Conservation (phyloP, 331 rosid species). For the Saraca asoca region DNA sequence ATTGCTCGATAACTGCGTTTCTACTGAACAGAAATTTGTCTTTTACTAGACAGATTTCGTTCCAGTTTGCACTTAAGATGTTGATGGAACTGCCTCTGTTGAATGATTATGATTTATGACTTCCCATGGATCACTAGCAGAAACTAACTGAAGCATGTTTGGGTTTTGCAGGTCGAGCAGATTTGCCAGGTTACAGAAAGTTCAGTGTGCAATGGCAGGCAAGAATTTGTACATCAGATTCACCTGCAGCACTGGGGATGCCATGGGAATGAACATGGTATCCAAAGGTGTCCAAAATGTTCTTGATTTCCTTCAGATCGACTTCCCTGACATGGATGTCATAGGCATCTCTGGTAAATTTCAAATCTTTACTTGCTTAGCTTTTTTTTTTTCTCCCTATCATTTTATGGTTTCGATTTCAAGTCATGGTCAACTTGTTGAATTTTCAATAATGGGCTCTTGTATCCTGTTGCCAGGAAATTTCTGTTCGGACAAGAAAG, state of each 20-base stretch:
- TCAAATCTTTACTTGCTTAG: neutral
- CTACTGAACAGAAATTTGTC: neutral
- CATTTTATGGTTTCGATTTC: neutral
- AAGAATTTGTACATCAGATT: constrained; percentile 68
- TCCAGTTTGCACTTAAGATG: neutral
- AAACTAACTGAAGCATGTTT: neutral
- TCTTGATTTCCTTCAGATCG: constrained; percentile 48
- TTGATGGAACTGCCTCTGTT: neutral
- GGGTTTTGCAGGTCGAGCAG: constrained; percentile 56
- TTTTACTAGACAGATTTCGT: neutral
- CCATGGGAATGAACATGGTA: constrained; percentile 90
- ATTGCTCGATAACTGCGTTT: neutral
- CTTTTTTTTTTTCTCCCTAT: neutral
- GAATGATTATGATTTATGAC: neutral
- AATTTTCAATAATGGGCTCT: neutral
- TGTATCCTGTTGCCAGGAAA: constrained; percentile 48
- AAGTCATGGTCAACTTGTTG: constrained; percentile 2
- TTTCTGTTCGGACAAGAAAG: constrained; percentile 79
- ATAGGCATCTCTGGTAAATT: constrained; percentile 65
- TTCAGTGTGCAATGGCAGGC: constrained; percentile 51
- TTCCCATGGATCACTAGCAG: neutral
- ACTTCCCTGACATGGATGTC: constrained; percentile 74
- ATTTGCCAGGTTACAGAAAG: constrained; percentile 52
- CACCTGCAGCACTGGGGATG: constrained; percentile 67
- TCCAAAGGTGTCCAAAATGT: constrained; percentile 78